A percentile compares a stretch with the other conserved stretches of the same genome.
Evolutionary conservation across 306 rosid species (phyloP).

Genomic region (Senna tora): DNA sequence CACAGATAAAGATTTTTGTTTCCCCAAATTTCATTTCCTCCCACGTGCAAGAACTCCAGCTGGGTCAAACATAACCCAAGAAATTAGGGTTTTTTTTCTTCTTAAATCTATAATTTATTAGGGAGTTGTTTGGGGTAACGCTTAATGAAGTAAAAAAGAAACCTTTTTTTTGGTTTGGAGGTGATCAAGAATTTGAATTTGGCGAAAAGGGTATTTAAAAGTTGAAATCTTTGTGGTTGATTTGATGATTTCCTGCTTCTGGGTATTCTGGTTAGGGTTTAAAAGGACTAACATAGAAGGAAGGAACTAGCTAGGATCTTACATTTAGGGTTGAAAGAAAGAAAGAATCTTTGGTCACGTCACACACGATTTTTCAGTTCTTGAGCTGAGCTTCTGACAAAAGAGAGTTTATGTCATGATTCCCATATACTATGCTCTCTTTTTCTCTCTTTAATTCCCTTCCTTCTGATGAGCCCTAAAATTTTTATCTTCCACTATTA

Average conservation of each 20-base stretch:
- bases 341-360: conserved; percentile 83
- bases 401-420: conserved; percentile 64
- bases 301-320: not conserved
- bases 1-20: conserved; percentile 51
- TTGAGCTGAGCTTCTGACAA: conserved; percentile 69
- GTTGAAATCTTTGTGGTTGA: conserved; percentile 36
- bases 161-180: not conserved
- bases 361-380: conserved; percentile 75
- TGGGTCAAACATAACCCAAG: conserved; percentile 52
- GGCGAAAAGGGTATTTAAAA: conserved; percentile 36
- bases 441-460: conserved; percentile 36
- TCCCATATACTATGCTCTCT: conserved; percentile 32
- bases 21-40: conserved; percentile 15
- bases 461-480: conserved; percentile 50
- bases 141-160: conserved; percentile 33
- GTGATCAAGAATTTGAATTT: conserved; percentile 20
- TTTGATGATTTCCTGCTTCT: conserved; percentile 33
- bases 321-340: not conserved
- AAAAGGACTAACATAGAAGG: not conserved
- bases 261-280: conserved; percentile 65
- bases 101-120: not conserved
- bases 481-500: conserved; percentile 34
- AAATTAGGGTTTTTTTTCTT: conserved; percentile 51
- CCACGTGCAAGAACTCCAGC: conserved; percentile 48
- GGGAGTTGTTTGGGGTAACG: conserved; percentile 32